Evolutionary conservation across 768 basidiomycete species (phyloP), one percentile per base, ranked within the genome.

Genomic region (Tephrocybe sp.): DNA sequence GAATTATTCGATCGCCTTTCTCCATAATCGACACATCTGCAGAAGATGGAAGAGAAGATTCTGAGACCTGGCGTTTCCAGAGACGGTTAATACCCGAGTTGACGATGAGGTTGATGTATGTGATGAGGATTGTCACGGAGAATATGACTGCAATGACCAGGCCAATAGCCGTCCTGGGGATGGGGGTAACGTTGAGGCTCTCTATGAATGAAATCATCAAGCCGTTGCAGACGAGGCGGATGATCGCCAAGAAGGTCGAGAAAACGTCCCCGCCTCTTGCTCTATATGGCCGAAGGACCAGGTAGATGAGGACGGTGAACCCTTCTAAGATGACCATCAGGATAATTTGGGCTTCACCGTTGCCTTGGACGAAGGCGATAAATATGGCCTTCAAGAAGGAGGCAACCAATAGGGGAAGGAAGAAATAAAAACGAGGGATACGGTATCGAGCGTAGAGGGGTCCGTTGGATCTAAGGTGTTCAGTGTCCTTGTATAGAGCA

Each of bases 81-180:
- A 74, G 49, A 18, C 64, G 65, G 9, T 60, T 53, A 37, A 77
- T 49, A 25, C 71, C 68, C 45, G 72, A 60, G 57, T 87, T 80
- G 66, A 82, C 68, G 36, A 82, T 55, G 36, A 84, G 69, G 60
- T 90, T 91, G 60, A 86, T 56, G 62, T 89, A 78, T 60, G 89
- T 74, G 47, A 91, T 67, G 38, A 94, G 52, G 25, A 89, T 76
- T 0, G 89, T 78, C 31, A 90, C 68, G 12, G 87, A 86, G 63
- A 83, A 87, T 30, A 92, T 73, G 26, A 87, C 80, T 11, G 84
- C 82, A 31, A 82, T 75, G 53, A 92, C 77, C 49, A 89, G 76
- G 18, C 92, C 92, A 48, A 97, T 84, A 27, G 80, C 85, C 1
- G 89, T 87, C 16, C 92, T 81, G 1, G 89, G 84, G 57, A 96